Evolutionary conservation across 2,329 filamentous ascomycete species (phyloP).

Genomic region (Arthrobotrys sphaeroides): DNA sequence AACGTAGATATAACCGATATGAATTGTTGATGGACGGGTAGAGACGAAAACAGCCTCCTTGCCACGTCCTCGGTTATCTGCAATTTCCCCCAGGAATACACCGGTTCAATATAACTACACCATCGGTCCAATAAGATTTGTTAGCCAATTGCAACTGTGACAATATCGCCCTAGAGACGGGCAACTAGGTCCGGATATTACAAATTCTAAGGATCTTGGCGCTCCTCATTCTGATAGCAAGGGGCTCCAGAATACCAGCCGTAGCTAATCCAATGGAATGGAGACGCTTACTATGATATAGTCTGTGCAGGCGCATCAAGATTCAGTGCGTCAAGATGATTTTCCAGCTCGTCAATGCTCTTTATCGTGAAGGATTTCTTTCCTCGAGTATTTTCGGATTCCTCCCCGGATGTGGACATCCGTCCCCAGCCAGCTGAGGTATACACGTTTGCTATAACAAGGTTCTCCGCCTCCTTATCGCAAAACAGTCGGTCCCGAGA

Average conservation of each 20-base stretch:
- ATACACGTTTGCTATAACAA: conserved; percentile 14
- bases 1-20: conserved; percentile 35
- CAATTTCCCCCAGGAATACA: conserved; percentile 28
- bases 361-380: conserved; percentile 4
- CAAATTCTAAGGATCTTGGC: no score
- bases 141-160: background rate
- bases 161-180: no score
- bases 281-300: conserved; percentile 27
- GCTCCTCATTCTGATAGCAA: no score
- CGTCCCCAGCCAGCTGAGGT: conserved; percentile 32
- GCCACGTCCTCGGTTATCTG: conserved; percentile 34
- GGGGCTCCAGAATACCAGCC: no score
- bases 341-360: conserved; percentile 24
- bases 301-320: conserved; percentile 33
- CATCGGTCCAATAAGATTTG: background rate
- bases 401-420: conserved; percentile 30
- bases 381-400: background rate
- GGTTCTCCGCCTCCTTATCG: background rate
- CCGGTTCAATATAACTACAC: conserved; percentile 25
- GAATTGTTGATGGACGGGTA: conserved; percentile 38
- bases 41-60: conserved; percentile 31
- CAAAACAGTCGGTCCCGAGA: conserved; percentile 30
- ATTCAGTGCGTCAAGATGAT: conserved; percentile 13
- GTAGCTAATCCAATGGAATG: background rate
- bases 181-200: no score